Base-by-base conservation (phyloP, 768 basidiomycete species). In the Lactarius tabidus region DNA sequence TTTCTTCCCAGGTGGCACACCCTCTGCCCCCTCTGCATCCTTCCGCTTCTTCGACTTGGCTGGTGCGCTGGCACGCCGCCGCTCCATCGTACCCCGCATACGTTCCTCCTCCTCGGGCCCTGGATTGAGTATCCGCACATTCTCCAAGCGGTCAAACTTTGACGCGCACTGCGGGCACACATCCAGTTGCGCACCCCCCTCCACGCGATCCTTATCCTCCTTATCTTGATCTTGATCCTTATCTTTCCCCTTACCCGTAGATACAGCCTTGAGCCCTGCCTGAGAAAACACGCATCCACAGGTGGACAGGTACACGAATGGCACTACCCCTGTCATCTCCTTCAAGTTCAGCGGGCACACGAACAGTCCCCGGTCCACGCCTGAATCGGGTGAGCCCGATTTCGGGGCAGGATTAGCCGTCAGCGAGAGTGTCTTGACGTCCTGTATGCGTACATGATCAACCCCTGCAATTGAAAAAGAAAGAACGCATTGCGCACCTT, bases 251-350 rank as follows among this genome's bases (percentile, higher is more conserved):
- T 69, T 71, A 3, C 77, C 69, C 3, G 80, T 71, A 36, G 85
- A 70, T 56, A 93, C 81, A 3, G 88, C 87, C 63, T 86, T 87
- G 48, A 98, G 80, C 2, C 90, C 92, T 0, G 88, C 88, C 65
- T 90, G 89, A 5, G 93, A 89, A 77, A 98, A 93, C 36, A 94
- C 93, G 74, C 93, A 95, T 18, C 95, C 95, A 71, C 96, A 98
- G 0, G 87, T 77, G 17, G 82, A 80, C 69, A 98, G 75, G 73
- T 95, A 96, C 60, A 95, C 87, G 74, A 98, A 98, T 0, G 94
- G 93, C 59, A 90, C 84, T 3, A 75, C 74, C 17, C 97, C 97
- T 70, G 93, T 94, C 94, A 98, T 98, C 77, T 97, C 96, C 75
- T 93, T 93, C 68, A 92, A 78, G 1, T 89, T 93, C 59, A 98